Conservation (phyloP, 2,329 filamentous ascomycete genomes). For the Monosporascus ibericus region DNA sequence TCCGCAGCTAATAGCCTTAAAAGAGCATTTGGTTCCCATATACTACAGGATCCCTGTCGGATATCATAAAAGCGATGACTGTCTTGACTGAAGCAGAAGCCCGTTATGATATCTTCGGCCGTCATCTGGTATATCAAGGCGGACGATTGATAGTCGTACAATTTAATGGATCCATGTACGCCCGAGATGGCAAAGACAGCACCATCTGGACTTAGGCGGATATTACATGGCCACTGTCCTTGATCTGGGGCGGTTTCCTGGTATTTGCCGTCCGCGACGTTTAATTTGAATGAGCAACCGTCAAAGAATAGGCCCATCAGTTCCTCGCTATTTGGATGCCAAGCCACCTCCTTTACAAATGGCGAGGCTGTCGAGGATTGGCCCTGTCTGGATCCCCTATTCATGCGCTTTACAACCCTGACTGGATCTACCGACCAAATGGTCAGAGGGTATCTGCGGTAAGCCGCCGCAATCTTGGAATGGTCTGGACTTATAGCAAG, state of each 20-base stretch:
- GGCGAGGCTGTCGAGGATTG: background rate
- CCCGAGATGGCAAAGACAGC: background rate
- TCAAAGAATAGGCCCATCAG: background rate
- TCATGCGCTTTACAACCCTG: background rate
- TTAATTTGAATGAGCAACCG: background rate
- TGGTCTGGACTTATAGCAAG: background rate
- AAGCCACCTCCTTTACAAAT: background rate
- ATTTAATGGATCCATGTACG: background rate
- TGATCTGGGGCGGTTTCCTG: background rate
- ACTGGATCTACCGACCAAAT: background rate
- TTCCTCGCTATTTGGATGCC: constrained; percentile 1
- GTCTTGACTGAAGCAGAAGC: background rate
- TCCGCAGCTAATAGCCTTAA: background rate
- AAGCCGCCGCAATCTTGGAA: background rate
- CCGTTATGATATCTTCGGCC: background rate
- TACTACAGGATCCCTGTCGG: background rate
- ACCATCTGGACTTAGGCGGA: background rate
- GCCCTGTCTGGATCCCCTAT: background rate
- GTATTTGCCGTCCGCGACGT: background rate
- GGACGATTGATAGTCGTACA: background rate
- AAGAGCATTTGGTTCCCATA: background rate
- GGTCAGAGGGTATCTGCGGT: background rate
- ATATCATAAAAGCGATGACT: background rate
- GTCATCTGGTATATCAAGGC: background rate
- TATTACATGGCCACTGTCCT: background rate